Base-by-base conservation (phyloP, 1,139 yeast genomes). In the Saccharomyces hybrid region DNA sequence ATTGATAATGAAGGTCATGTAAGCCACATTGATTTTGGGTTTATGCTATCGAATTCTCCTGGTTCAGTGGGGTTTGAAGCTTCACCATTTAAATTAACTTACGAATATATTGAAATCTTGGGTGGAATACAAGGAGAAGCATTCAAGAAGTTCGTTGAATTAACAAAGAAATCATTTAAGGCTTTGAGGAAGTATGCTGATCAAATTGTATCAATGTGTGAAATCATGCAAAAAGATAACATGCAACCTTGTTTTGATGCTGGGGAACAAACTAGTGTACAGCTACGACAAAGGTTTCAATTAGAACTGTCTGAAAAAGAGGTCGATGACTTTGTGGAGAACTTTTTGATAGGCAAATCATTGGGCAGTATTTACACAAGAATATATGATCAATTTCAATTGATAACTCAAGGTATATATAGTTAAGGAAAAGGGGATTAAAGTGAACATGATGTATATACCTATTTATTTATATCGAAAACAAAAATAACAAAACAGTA, bases 1-100 rank as follows among this genome's bases (percentile, higher is more conserved):
- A 73, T 93, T 16, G 99, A 93, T 67, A 83, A 84, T 58, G 96
- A 91, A 60, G 99, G 99, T 0, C 98, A 93, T 68, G 86, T 93
- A 13, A 84, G 90, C 50, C 99, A 93, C 69, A 93, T 93, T 62
- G 99, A 93, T 72, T 93, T 93, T 74, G 99, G 99, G 0, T 93
- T 90, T 68, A 72, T 93, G 65, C 75, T 93, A 5, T 88, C 97
- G 0, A 93, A 93, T 65, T 86, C 97, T 0, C 99, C 99, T 0
- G 98, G 98, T 1, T 86, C 96, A 55, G 89, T 93, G 54, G 97
- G 97, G 0, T 90, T 93, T 70, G 99, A 93, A 67, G 95, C 97
- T 0, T 97, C 98, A 0, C 97, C 99, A 1, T 93, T 93, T 76
- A 93, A 93, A 67, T 74, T 93, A 16, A 89, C 98, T 0, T 77